Percentiles rank a stretch among this genome's conserved stretches.
Evolutionary conservation across 2,329 filamentous ascomycete species (phyloP).

Genomic region (Penicillium sp.): DNA sequence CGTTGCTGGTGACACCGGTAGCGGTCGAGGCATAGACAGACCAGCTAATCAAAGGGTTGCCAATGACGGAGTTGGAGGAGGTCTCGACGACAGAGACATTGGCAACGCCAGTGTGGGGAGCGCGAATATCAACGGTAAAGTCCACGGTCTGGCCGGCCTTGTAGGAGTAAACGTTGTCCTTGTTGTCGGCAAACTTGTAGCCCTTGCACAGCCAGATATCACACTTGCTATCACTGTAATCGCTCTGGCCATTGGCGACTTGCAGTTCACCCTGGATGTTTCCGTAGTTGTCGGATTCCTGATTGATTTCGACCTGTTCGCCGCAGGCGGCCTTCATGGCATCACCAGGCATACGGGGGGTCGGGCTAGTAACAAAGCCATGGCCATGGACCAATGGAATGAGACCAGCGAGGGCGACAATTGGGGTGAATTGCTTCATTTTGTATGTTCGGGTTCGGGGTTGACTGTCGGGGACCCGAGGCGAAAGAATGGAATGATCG

Average conservation of each 20-base stretch:
- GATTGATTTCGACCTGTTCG: constrained; percentile 58
- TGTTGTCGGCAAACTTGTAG: constrained; percentile 61
- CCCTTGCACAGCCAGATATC: constrained; percentile 63
- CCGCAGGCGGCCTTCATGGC: constrained; percentile 60
- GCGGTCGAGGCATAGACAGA: constrained; percentile 35
- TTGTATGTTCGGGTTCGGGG: constrained; percentile 24
- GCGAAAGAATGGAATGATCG: constrained; percentile 24
- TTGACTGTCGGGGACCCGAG: background rate
- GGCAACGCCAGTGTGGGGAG: constrained; percentile 53
- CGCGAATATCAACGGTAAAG: constrained; percentile 50
- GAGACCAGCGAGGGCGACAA: constrained; percentile 49
- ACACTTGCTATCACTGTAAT: constrained; percentile 55
- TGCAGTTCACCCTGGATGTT: constrained; percentile 62
- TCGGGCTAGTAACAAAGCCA: constrained; percentile 56
- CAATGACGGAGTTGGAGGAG: constrained; percentile 45
- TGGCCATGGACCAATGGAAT: constrained; percentile 56
- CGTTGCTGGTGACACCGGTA: constrained; percentile 29
- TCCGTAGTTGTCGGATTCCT: constrained; percentile 58
- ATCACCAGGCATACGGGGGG: constrained; percentile 54
- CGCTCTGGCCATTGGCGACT: constrained; percentile 51
- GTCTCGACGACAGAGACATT: constrained; percentile 57
- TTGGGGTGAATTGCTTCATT: constrained; percentile 50
- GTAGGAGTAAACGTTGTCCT: constrained; percentile 56
- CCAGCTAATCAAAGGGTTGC: constrained; percentile 39
- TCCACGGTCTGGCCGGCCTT: constrained; percentile 51